Evolutionary conservation across 2,329 filamentous ascomycete genomes (phyloP).

Genomic region (Penicillium sp.): DNA sequence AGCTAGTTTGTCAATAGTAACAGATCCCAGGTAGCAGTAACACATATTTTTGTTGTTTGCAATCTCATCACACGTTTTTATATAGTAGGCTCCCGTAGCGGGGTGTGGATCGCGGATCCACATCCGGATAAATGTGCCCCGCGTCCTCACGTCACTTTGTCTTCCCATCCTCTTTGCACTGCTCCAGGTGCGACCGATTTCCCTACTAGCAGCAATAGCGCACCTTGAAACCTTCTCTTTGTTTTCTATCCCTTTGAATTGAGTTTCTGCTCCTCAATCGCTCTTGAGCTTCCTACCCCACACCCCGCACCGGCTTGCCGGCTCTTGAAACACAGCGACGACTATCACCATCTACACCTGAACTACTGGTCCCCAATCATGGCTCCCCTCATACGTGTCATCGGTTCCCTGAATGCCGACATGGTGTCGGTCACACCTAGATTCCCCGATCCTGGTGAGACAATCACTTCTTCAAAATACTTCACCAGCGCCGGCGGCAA

Average conservation of each 20-base stretch:
- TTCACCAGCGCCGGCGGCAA: slow-evolving; percentile 84
- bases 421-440: slow-evolving; percentile 84
- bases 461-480: slow-evolving; percentile 75
- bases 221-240: neutral
- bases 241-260: neutral
- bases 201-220: neutral
- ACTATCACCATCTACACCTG: neutral
- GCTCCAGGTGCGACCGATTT: neutral
- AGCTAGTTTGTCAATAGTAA: too few species aligned
- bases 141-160: neutral
- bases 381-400: slow-evolving; percentile 66
- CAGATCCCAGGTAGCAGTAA: too few species aligned
- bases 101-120: too few species aligned
- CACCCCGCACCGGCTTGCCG: neutral
- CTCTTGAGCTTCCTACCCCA: slow-evolving; percentile 2
- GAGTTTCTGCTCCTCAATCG: neutral
- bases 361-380: slow-evolving; percentile 22
- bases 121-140: neutral
- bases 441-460: slow-evolving; percentile 81
- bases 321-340: neutral
- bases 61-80: too few species aligned
- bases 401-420: slow-evolving; percentile 94
- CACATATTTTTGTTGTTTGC: too few species aligned
- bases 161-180: neutral
- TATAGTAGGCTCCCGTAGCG: too few species aligned